phyloP scores from a whole-genome alignment of 2,329 filamentous ascomycete genomes.

The Didymella pomorum region DNA sequence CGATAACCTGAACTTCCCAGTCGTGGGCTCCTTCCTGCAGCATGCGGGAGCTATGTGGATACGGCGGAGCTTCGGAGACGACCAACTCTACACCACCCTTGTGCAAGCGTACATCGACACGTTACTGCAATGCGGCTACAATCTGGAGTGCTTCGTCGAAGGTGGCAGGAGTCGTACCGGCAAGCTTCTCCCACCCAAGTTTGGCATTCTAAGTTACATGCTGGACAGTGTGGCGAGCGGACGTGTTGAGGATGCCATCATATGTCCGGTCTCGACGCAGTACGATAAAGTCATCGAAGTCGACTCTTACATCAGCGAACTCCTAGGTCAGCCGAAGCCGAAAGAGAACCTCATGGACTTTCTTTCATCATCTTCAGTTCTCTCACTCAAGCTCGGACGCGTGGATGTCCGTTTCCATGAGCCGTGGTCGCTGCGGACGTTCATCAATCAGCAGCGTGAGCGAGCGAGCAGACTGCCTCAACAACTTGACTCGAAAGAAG shows the following conservation, averaged over 20 bases:
- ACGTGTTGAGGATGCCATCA: conserved; percentile 86
- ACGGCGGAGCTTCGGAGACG: conserved; percentile 87
- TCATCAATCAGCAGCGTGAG: conserved; percentile 78
- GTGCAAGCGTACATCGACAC: conserved; percentile 97
- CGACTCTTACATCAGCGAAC: conserved; percentile 86
- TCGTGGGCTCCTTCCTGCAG: conserved; percentile 89
- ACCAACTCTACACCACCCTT: conserved; percentile 87
- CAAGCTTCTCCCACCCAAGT: conserved; percentile 92
- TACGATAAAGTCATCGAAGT: conserved; percentile 99
- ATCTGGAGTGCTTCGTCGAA: conserved; percentile 99
- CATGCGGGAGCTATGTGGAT: conserved; percentile 98
- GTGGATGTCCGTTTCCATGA: conserved; percentile 97
- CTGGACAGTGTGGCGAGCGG: conserved; percentile 89
- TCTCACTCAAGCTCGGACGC: conserved; percentile 86
- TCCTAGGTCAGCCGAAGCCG: conserved; percentile 91
- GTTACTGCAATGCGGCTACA: conserved; percentile 86
- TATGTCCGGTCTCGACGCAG: conserved; percentile 95
- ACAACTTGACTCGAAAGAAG: conserved; percentile 51
- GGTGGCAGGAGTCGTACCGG: conserved; percentile 91
- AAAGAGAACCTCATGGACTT: conserved; percentile 94
- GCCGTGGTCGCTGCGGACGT: conserved; percentile 88
- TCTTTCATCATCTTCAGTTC: conserved; percentile 83
- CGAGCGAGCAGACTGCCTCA: conserved; percentile 57
- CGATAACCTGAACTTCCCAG: conserved; percentile 93
- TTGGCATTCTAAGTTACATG: conserved; percentile 91